Evolutionary conservation across 2,329 filamentous ascomycete species (phyloP), one percentile per base, ranked within the genome.

Genomic region (Neopestalotiopsis rosae): DNA sequence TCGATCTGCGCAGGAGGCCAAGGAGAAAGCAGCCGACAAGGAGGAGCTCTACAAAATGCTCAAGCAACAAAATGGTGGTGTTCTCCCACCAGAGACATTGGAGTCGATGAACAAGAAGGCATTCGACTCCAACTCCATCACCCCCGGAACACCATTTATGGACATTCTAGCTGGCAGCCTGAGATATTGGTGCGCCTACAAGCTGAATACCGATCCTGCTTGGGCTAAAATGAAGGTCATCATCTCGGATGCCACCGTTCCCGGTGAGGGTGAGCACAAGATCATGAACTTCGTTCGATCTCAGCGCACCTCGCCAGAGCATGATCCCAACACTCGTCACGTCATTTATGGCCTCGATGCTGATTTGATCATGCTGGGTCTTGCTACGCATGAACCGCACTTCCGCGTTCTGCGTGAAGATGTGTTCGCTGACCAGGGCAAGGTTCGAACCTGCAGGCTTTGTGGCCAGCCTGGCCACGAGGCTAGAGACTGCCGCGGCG

Each of bases 271-370:
- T 79, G 96, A 99, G 83, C 96, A 99, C 81, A 99, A 99, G 82
- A 98, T 99, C 78, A 99, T 99, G 96, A 91, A 96, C 74, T 99
- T 98, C 79, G 90, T 99, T 73, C 91, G 96, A 76, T 97, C 95
- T 49, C 97, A 99, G 81, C 91, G 96, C 76, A 90, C 92, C 64
- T 96, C 94, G 66, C 92, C 95, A 5, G 92, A 97, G 72, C 94
- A 99, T 80, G 92, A 99, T 77, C 96, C 96, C 30, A 98, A 99
- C 80, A 98, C 96, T 28, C 92, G 93, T 70, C 96, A 99, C 82
- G 97, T 99, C 76, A 98, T 99, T 71, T 99, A 99, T 79, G 96
- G 96, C 64, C 87, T 99, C 73, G 96, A 99, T 84, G 97, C 96
- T 70, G 96, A 99, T 87, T 86, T 99, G 73, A 99, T 99, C 82